Base-by-base conservation (phyloP, 2,329 filamentous ascomycete genomes). In the Paecilomyces variotii region DNA sequence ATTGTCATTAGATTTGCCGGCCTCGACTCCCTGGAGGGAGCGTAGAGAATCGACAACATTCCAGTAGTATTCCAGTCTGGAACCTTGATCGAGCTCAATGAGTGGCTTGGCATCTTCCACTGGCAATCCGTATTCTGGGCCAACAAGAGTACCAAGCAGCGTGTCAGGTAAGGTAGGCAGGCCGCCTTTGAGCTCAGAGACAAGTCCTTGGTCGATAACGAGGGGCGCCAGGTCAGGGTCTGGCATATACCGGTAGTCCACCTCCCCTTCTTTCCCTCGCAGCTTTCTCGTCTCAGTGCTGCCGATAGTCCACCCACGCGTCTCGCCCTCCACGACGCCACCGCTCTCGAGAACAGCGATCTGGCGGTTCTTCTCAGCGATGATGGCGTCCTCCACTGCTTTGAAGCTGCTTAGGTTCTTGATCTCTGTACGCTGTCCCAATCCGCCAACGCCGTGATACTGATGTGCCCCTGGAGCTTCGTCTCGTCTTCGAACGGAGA, bases 211-310 rank as follows among this genome's bases (percentile, higher is more conserved):
- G 6, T 86, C 86, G 60, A 99, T 88, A 2, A 91, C 71, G 1
- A 99, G 79, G 1, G 94, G 91, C 0, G 84, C 82, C 12, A 99
- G 80, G 70, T 99, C 94, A 4, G 94, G 90, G 71, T 99, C 94
- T 0, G 94, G 93, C 93, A 99, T 97, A 71, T 99, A 99, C 50
- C 94, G 83, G 74, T 99, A 99, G 73, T 99, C 94, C 4, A 97
- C 91, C 70, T 96, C 93, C 54, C 94, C 94, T 73, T 97, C 94
- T 73, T 99, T 99, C 27, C 91, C 91, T 67, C 94, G 84, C 51
- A 99, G 78, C 49, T 88, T 83, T 59, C 85, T 86, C 2, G 94
- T 97, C 70, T 91, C 87, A 3, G 85, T 91, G 62, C 86, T 87
- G 2, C 91, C 91, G 26, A 96, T 82, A 0, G 90, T 89, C 91